Evolutionary conservation across 805 yeast species (phyloP), one percentile per base, ranked within the genome.

Genomic region (Starmerella powellii): DNA sequence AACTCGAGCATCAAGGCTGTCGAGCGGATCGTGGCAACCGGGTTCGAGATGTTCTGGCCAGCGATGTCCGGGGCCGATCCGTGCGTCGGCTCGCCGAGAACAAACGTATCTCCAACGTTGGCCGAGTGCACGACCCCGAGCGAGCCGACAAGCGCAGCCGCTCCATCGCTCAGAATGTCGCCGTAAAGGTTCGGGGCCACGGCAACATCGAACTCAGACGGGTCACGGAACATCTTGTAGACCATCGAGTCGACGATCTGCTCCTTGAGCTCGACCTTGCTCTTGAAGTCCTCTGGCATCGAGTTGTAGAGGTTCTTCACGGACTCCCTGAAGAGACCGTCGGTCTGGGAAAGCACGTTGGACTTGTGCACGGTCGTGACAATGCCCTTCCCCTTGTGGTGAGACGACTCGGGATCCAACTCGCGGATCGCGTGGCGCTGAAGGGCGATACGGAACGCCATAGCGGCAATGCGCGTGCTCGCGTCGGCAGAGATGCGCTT

Each of bases 191-290:
- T 91, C 56, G 98, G 98, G 48, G 97, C 98, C 41, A 91, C 98
- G 30, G 91, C 91, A 50, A 91, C 98, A 61, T 91, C 98, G 59
- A 91, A 91, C 63, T 83, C 79, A 60, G 85, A 86, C 40, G 98
- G 98, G 66, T 91, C 96, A 66, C 97, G 79, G 78, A 91, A 91
- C 91, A 91, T 76, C 64, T 95, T 76, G 76, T 91, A 91, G 44
- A 91, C 98, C 98, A 91, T 91, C 12, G 96, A 87, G 69, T 91
- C 98, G 35, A 91, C 97, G 62, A 91, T 88, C 70, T 91, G 98
- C 69, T 91, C 97, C 62, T 82, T 82, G 64, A 84, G 73, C 35
- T 68, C 72, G 44, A 91, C 70, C 40, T 54, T 53, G 4, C 18
- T 16, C 27, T 68, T 69, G 63, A 73, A 87, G 55, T 68, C 66